Conservation (phyloP, 2,329 filamentous ascomycete genomes). For the Ilyonectria robusta region DNA sequence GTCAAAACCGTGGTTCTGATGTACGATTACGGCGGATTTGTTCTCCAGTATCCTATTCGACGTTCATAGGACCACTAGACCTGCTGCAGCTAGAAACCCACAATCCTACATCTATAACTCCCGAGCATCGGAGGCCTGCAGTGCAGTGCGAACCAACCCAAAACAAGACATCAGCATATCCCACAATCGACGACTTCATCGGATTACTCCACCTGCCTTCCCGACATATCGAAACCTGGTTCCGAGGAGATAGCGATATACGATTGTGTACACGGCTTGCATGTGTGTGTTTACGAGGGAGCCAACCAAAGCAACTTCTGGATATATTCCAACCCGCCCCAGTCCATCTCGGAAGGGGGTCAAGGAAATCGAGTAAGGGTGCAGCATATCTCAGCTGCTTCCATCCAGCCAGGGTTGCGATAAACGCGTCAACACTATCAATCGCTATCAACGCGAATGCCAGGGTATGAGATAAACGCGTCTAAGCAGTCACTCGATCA, state of each 20-base stretch:
- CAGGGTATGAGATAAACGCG: background rate
- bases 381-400: background rate
- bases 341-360: background rate
- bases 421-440: background rate
- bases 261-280: background rate
- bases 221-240: background rate
- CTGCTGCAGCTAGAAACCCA: background rate
- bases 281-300: background rate
- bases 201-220: background rate
- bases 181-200: background rate
- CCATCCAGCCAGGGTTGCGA: background rate
- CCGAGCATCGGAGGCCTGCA: background rate
- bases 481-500: background rate
- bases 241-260: background rate
- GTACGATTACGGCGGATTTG: background rate
- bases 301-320: background rate
- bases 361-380: background rate
- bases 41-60: background rate
- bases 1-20: background rate
- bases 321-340: background rate
- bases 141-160: background rate
- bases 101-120: background rate
- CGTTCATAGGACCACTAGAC: background rate
- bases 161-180: background rate
- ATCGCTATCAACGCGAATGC: background rate